Conservation (phyloP, 208 protist species). For the Trypanosoma congolense region DNA sequence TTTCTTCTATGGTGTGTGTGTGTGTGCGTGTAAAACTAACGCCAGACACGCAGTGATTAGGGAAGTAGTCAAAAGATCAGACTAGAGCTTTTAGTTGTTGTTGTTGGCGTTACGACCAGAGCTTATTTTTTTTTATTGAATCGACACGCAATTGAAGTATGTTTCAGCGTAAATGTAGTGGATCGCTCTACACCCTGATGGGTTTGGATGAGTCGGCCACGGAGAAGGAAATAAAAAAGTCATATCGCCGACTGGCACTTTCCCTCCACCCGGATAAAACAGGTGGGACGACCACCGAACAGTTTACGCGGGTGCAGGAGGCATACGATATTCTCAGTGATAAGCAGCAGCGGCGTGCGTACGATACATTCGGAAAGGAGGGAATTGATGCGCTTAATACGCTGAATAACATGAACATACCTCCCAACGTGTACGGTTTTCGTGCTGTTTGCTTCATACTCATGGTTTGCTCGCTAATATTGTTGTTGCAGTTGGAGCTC, state of each 20-base stretch:
- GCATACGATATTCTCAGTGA: constrained; percentile 21
- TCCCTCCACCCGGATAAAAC: constrained; percentile 25
- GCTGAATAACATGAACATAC: constrained; percentile 2
- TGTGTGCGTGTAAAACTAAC: too few species aligned
- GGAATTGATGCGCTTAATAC: constrained; percentile 16
- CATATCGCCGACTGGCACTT: constrained; percentile 21
- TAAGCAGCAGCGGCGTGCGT: constrained; percentile 11
- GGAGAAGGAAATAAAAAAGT: constrained; percentile 13
- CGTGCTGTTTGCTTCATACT: neutral
- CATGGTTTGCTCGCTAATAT: constrained; percentile 5
- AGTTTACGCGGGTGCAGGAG: constrained; percentile 21
- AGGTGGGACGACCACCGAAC: constrained; percentile 13
- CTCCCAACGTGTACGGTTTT: neutral
- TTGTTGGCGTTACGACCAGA: too few species aligned
- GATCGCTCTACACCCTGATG: constrained; percentile 16
- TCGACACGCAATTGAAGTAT: constrained; percentile 7
- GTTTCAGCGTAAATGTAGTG: constrained; percentile 18
- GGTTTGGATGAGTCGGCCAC: constrained; percentile 14
- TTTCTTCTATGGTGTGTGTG: too few species aligned
- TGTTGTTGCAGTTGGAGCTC: constrained; percentile 15
- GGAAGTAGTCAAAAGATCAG: too few species aligned
- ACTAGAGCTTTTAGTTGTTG: too few species aligned
- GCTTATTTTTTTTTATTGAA: too few species aligned
- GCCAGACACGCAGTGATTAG: too few species aligned
- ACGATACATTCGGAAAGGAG: constrained; percentile 23